Evolutionary conservation across 225 moss, liverwort and hornwort species (phyloP).

Genomic region (Marchantia polymorpha): DNA sequence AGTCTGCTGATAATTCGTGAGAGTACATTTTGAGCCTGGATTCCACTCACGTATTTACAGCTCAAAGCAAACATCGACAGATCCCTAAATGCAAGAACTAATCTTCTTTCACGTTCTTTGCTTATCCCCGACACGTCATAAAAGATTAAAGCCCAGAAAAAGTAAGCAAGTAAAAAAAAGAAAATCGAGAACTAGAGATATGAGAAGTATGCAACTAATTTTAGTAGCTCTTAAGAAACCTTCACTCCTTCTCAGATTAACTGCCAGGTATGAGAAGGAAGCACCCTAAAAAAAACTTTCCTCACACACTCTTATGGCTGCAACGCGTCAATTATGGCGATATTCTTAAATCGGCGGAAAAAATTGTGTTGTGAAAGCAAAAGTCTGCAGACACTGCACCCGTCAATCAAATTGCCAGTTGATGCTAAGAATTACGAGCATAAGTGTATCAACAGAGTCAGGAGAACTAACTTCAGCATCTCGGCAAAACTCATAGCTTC

Average conservation of each 20-base stretch:
- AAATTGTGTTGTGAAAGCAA: neutral
- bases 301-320: neutral
- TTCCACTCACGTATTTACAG: too few species aligned
- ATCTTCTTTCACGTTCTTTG: too few species aligned
- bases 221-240: neutral
- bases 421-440: neutral
- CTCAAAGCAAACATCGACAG: too few species aligned
- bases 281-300: neutral
- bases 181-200: neutral
- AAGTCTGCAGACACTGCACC: neutral
- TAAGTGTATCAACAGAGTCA: neutral
- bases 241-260: neutral
- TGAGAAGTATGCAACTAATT: neutral
- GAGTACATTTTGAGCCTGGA: too few species aligned
- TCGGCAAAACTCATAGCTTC: constrained; percentile 99
- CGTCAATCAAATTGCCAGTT: neutral
- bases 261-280: neutral
- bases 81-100: too few species aligned
- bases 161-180: neutral
- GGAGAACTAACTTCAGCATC: constrained; percentile 72
- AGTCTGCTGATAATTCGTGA: too few species aligned
- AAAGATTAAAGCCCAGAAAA: neutral
- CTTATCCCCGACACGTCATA: too few species aligned
- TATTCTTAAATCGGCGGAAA: neutral
- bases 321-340: neutral